Evolutionary conservation across 768 basidiomycete genomes (phyloP), one percentile per base, ranked within the genome.

Genomic region (Lentinus tigrinus): DNA sequence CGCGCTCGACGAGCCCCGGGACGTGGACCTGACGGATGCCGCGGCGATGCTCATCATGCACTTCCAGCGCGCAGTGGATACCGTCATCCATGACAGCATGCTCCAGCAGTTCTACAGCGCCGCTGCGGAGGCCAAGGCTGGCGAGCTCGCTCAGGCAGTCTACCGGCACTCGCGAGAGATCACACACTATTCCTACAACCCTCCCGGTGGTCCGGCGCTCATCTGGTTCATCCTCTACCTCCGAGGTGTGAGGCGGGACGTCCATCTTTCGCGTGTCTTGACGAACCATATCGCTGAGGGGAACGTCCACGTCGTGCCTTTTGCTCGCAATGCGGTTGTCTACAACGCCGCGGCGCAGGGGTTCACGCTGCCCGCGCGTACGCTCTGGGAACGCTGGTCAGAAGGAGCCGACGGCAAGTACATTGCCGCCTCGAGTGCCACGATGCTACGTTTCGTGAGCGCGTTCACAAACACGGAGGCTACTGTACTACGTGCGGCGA

Each of bases 341-440:
- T 63, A 75, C 0, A 59, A 76, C 17, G 60, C 72, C 7, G 86
- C 85, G 1, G 63, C 68, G 24, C 67, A 71, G 23, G 84, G 86
- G 8, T 79, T 83, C 46, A 77, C 78, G 4, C 67, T 60, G 5
- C 67, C 77, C 16, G 81, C 86, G 21, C 76, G 85, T 19, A 63
- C 66, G 8, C 75, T 90, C 17, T 90, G 85, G 84, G 79, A 82
- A 61, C 75, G 77, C 59, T 85, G 81, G 65, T 70, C 81, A 1
- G 65, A 60, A 39, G 81, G 81, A 21, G 68, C 60, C 50, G 78
- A 81, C 47, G 56, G 57, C 10, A 73, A 65, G 19, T 63, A 67
- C 16, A 52, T 74, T 2, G 76, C 89, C 27, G 69, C 75, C 10
- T 80, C 77, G 17, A 75, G 80, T 60, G 72, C 81, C 21, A 69